Base-by-base conservation (phyloP, 2,329 filamentous ascomycete genomes). In the Gaeumannomyces tritici region DNA sequence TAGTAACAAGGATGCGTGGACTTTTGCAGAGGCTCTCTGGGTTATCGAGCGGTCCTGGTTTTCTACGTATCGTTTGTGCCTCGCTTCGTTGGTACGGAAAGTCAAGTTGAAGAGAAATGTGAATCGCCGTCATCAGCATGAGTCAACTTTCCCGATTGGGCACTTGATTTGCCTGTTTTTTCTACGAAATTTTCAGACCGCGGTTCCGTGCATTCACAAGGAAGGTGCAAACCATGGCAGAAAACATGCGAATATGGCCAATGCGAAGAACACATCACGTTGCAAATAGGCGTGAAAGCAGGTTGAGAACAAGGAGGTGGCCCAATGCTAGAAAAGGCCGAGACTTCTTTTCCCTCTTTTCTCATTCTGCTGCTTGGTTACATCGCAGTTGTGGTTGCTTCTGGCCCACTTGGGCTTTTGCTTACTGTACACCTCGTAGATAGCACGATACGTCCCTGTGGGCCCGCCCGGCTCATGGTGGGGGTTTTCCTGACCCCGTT, bases 81-180 rank as follows among this genome's bases (percentile, higher is more conserved):
- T n/a, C 55, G 27, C 18, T 57, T 18, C 24, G 21, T 60, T 51
- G 58, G 15, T 42, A 60, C 21, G n/a, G n/a, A n/a, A n/a, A 60
- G 47, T 8, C 18, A 29, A 33, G 42, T 55, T 28, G 27, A 55
- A 51, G 42, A 21, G 31, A 31, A 27, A 29, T 29, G 24, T 51
- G 59, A 60, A n/a, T 15, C 27, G 42, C 29, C 54, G 42, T 12
- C 27, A 60, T 61, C 60, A 61, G 60, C 54, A 61, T 61, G 60
- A 61, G 60, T 61, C 60, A 61, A 61, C 54, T 21, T 61, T 54
- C 54, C 35, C 24, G 9, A 60, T 51, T 24, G 42, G 42, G 42
- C 42, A n/a, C n/a, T n/a, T n/a, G 8, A 51, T 51, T 51, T 51
- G 42, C 42, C 42, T 51, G 4, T 51, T 51, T 24, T 51, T 21